These are phyloP conservation scores for Penicillium rolfsii DNA, from an alignment of 2,329 filamentous ascomycete species.

Conservation along the genomic window DNA sequence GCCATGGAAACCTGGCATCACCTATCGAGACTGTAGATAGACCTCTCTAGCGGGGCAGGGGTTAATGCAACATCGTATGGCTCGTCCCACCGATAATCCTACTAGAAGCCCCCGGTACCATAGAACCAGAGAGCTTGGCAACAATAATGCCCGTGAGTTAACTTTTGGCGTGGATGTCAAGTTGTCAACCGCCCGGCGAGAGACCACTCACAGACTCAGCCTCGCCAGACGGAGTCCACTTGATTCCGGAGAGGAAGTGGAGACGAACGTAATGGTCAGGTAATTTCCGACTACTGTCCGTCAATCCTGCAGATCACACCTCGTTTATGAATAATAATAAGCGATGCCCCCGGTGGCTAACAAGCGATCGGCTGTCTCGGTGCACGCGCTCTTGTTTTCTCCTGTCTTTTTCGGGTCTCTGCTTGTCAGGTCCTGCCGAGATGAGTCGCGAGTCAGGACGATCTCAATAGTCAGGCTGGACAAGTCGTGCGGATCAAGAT, in stretches of 20 bases:
- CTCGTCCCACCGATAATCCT: background rate
- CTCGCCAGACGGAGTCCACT: background rate
- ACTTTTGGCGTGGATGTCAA: background rate
- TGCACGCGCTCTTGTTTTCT: background rate
- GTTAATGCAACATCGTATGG: background rate
- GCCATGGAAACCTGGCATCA: background rate
- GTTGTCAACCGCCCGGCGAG: background rate
- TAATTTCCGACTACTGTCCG: conserved; percentile 18
- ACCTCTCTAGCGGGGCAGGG: background rate
- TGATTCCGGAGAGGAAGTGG: background rate
- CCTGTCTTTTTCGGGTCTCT: background rate
- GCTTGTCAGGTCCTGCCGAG: conserved; percentile 4
- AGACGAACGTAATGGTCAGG: conserved; percentile 12
- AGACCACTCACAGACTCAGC: background rate
- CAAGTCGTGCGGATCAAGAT: conserved; percentile 4
- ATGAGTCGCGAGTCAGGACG: background rate
- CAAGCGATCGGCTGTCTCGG: conserved; percentile 6
- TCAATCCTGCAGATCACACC: conserved; percentile 14
- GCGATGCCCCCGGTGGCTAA: background rate
- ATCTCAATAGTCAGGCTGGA: conserved; percentile 14
- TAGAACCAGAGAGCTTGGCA: background rate
- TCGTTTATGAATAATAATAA: background rate
- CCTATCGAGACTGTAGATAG: conserved; percentile 1
- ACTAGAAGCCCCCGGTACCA: background rate
- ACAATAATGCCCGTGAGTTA: background rate